Conservation (phyloP, 2,329 filamentous ascomycete species). For the Sphaerostilbella broomeana region DNA sequence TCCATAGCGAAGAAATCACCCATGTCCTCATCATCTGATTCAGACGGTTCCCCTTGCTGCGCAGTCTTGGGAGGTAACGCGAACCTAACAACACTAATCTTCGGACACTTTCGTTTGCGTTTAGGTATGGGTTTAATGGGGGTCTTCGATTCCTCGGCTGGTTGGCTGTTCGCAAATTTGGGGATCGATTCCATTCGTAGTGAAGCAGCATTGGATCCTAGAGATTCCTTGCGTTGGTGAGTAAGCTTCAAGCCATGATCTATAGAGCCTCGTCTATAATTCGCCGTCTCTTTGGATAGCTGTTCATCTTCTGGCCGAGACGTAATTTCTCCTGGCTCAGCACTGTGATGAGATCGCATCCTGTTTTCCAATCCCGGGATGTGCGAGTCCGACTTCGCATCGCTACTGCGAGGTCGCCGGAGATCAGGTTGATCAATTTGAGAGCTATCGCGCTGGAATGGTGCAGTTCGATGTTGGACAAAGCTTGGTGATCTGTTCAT, state of each 20-base stretch:
- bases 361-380: conserved; percentile 28
- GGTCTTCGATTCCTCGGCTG: neutral
- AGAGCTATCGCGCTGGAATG: conserved; percentile 31
- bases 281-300: conserved; percentile 18
- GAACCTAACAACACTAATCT: conserved; percentile 31
- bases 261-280: conserved; percentile 14
- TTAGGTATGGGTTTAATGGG: conserved; percentile 8
- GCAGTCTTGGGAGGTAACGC: conserved; percentile 33
- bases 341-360: conserved; percentile 34
- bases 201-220: neutral
- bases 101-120: conserved; percentile 23
- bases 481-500: conserved; percentile 45
- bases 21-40: conserved; percentile 54
- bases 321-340: conserved; percentile 42
- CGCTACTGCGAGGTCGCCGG: conserved; percentile 46
- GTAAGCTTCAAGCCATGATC: conserved; percentile 1
- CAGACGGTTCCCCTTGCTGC: conserved; percentile 28
- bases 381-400: conserved; percentile 41
- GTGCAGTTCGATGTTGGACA: conserved; percentile 33
- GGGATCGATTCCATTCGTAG: conserved; percentile 1
- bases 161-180: neutral
- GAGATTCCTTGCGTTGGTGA: neutral
- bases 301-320: conserved; percentile 35
- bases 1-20: conserved; percentile 49
- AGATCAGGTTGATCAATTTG: conserved; percentile 33